These are phyloP conservation scores for Paspalum notatum DNA, from an alignment of 176 grass and related monocot genomes.

Conservation along the genomic window DNA sequence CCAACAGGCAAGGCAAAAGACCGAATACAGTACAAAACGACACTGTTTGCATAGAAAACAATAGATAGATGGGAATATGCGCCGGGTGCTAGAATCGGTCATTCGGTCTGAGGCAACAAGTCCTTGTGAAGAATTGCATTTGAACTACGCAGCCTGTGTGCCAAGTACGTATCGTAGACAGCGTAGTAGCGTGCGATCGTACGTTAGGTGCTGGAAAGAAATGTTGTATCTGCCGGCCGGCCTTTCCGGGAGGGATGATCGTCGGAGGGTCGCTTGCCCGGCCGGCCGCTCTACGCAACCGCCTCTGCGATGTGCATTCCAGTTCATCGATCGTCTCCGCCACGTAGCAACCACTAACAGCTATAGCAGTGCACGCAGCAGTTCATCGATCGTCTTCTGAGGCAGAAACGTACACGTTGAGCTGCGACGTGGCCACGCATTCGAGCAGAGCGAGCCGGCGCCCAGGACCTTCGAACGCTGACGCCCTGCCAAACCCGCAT, in stretches of 20 bases:
- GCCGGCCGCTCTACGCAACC: constrained; percentile 22
- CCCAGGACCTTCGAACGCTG: background rate
- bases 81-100: no score
- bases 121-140: no score
- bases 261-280: background rate
- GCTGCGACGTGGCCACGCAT: background rate
- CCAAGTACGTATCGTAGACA: background rate
- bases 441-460: background rate
- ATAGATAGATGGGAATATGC: no score
- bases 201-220: constrained; percentile 41
- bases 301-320: background rate
- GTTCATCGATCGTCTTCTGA: background rate
- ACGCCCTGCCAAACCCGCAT: background rate
- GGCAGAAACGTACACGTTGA: background rate
- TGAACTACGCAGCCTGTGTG: no score
- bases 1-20: no score
- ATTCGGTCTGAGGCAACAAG: no score
- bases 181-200: background rate
- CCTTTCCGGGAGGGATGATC: background rate
- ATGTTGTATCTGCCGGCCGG: constrained; percentile 33
- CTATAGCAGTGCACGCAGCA: background rate
- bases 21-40: no score
- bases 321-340: background rate
- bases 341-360: no score
- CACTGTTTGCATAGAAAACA: no score